These are phyloP conservation scores for Tetradesmus obliquus DNA, from an alignment of 139 green algal species.

Conservation along the genomic window DNA sequence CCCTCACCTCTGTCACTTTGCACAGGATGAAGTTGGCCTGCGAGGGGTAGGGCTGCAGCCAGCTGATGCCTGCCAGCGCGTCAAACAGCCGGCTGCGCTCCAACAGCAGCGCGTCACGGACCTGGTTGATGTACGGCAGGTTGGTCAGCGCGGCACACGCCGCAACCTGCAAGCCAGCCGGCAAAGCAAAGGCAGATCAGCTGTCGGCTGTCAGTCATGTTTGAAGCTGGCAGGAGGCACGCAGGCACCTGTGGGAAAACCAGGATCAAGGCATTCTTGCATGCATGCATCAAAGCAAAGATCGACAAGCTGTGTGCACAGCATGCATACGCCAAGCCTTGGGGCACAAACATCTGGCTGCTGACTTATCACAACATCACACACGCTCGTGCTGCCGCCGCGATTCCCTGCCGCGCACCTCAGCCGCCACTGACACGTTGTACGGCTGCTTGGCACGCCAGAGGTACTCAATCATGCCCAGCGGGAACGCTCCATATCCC, in stretches of 20 bases:
- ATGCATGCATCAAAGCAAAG: no score
- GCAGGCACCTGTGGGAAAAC: background rate
- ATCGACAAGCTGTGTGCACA: no score
- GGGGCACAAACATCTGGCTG: no score
- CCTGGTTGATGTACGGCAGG: conserved; percentile 66
- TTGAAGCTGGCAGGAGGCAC: background rate
- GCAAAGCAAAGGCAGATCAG: background rate
- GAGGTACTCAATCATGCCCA: conserved; percentile 87
- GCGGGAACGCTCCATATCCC: conserved; percentile 80
- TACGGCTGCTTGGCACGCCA: conserved; percentile 99
- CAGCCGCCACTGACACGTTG: conserved; percentile 96
- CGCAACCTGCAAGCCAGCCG: conserved; percentile 42
- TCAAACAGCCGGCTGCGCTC: conserved; percentile 85
- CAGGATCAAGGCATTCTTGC: no score
- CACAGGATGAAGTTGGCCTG: conserved; percentile 98
- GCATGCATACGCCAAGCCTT: no score
- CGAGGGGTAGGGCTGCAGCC: conserved; percentile 92
- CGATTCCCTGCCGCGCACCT: conserved; percentile 63
- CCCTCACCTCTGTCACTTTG: conserved; percentile 68
- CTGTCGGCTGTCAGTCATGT: background rate
- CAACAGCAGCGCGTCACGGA: conserved; percentile 85
- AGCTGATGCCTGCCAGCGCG: conserved; percentile 79
- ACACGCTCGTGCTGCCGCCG: conserved; percentile 54
- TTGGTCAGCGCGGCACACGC: conserved; percentile 71
- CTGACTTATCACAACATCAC: no score